phyloP scores from a whole-genome alignment of 805 yeast genomes.

The Candida jianshihensis region DNA sequence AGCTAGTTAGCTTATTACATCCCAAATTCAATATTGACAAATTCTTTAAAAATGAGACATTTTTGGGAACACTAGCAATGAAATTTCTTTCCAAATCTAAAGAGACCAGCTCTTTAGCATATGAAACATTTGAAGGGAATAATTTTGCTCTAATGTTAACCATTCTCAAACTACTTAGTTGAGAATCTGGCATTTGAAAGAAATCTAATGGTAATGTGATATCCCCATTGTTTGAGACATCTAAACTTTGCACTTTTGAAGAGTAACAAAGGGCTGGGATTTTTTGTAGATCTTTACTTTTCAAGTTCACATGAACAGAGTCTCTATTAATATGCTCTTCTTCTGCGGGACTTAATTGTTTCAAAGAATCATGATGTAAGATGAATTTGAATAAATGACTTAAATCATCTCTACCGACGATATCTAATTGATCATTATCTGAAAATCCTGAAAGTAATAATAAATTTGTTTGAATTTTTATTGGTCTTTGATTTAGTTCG shows the following conservation, averaged over 20 bases:
- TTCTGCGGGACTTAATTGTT: constrained; percentile 59
- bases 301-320: constrained; percentile 66
- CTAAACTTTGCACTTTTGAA: constrained; percentile 70
- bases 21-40: constrained; percentile 58
- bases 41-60: constrained; percentile 45
- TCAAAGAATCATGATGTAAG: constrained; percentile 53
- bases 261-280: constrained; percentile 83
- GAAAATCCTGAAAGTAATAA: constrained; percentile 72
- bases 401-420: constrained; percentile 77
- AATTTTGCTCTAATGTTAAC: constrained; percentile 65
- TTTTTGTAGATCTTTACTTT: constrained; percentile 68
- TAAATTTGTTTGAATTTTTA: constrained; percentile 68
- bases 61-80: constrained; percentile 52
- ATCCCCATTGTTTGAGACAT: constrained; percentile 83
- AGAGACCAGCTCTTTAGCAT: constrained; percentile 57
- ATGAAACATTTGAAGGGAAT: constrained; percentile 68
- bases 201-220: constrained; percentile 79
- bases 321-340: constrained; percentile 60
- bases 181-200: constrained; percentile 68
- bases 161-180: constrained; percentile 59
- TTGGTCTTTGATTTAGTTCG: constrained; percentile 66
- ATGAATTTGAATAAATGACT: constrained; percentile 78
- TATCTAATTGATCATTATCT: constrained; percentile 68
- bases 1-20: constrained; percentile 59
- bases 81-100: constrained; percentile 77